phyloP scores from a whole-genome alignment of 306 rosid genomes.

The Nissolia schottii region DNA sequence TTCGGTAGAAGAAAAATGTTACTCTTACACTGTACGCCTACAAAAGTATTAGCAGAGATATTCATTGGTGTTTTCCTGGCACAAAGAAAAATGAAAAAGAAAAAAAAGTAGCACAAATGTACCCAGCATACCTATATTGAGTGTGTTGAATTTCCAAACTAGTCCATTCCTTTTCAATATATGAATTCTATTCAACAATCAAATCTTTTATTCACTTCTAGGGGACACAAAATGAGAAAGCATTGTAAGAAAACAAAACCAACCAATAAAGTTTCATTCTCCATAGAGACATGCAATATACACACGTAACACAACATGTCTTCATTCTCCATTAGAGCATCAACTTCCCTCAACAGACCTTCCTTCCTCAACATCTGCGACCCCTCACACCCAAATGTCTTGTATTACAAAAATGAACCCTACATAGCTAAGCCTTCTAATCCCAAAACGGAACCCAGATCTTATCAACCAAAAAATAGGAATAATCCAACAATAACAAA shows the following conservation, averaged over 20 bases:
- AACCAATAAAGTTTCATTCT: neutral
- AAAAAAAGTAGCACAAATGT: neutral
- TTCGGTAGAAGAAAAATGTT: neutral
- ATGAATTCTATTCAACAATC: neutral
- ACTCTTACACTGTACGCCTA: neutral
- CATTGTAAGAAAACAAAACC: neutral
- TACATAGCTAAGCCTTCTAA: too few species aligned
- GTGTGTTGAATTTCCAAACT: neutral
- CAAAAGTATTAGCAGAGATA: neutral
- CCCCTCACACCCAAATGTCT: too few species aligned
- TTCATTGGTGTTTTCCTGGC: neutral
- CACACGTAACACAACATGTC: neutral
- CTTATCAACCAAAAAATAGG: too few species aligned
- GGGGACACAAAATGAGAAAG: neutral
- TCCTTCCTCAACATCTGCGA: too few species aligned
- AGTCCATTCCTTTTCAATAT: neutral
- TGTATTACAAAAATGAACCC: too few species aligned
- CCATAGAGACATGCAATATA: neutral
- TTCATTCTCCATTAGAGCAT: neutral
- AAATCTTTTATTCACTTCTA: neutral
- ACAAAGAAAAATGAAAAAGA: neutral
- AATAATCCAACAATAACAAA: too few species aligned
- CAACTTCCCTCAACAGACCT: too few species aligned
- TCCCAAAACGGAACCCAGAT: too few species aligned
- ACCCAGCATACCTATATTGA: neutral